phyloP scores from a whole-genome alignment of 192 early-diverging fungal genomes.

The Gigaspora rosea region DNA sequence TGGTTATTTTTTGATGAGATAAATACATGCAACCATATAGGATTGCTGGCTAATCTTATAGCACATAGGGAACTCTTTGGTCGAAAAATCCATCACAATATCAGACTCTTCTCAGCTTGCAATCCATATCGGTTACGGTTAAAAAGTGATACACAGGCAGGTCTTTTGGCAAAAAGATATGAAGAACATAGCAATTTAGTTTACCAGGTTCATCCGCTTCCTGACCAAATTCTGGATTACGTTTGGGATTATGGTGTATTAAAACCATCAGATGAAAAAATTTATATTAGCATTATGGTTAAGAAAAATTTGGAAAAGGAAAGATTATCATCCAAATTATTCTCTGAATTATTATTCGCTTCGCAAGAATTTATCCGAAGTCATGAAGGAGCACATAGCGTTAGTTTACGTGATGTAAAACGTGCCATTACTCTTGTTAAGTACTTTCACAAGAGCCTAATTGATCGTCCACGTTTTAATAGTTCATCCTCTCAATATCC shows the following conservation, averaged over 20 bases:
- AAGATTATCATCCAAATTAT: neutral
- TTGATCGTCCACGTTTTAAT: neutral
- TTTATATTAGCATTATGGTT: neutral
- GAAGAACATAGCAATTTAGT: slow-evolving; percentile 29
- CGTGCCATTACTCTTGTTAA: neutral
- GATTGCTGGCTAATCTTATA: no score
- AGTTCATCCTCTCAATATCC: neutral
- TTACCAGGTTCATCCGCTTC: slow-evolving; percentile 33
- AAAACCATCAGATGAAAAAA: slow-evolving; percentile 16
- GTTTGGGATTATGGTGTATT: slow-evolving; percentile 32
- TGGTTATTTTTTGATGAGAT: no score
- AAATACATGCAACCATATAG: no score
- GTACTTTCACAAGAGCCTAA: slow-evolving; percentile 20
- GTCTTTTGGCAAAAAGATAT: neutral
- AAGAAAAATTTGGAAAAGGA: neutral
- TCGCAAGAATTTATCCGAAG: slow-evolving; percentile 31
- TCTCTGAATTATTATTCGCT: slow-evolving; percentile 23
- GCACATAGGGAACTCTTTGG: no score
- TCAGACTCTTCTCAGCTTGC: slow-evolving; percentile 25
- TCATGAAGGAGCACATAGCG: slow-evolving; percentile 11
- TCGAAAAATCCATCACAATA: slow-evolving; percentile 21
- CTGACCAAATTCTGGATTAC: slow-evolving; percentile 27
- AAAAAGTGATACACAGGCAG: slow-evolving; percentile 5
- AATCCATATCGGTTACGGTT: slow-evolving; percentile 31
- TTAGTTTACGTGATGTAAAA: slow-evolving; percentile 32